These are phyloP conservation scores for Oenanthe sinensis DNA, from an alignment of 129 eudicot species.

Conservation along the genomic window DNA sequence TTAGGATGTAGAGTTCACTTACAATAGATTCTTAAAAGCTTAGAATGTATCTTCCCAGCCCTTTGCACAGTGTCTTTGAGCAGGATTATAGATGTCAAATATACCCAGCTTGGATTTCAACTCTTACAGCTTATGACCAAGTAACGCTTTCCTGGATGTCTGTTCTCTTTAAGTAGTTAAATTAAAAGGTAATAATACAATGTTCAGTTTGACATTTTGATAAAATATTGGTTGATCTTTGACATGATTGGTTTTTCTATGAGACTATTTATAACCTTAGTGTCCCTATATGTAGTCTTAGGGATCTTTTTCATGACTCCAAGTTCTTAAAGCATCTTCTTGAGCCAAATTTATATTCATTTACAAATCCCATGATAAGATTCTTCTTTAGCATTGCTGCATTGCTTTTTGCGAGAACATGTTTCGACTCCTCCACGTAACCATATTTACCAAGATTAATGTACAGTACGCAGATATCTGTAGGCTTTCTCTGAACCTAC, in stretches of 20 bases:
- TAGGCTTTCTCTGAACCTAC: background rate
- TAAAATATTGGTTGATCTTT: background rate
- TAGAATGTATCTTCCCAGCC: background rate
- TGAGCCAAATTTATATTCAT: background rate
- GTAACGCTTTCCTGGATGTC: too few species aligned
- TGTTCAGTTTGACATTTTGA: too few species aligned
- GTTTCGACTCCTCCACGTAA: background rate
- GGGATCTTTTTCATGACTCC: background rate
- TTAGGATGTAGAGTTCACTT: background rate
- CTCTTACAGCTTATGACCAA: background rate
- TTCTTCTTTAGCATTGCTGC: background rate
- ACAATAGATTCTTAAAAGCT: too few species aligned
- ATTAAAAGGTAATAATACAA: too few species aligned
- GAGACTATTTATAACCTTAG: background rate
- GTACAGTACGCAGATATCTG: background rate
- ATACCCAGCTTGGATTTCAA: background rate
- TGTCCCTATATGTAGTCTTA: background rate
- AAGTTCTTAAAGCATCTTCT: background rate
- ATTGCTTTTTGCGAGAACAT: background rate
- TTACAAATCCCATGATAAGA: background rate
- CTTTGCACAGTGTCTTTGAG: background rate
- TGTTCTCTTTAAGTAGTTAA: too few species aligned
- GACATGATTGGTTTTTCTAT: background rate
- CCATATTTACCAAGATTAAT: background rate
- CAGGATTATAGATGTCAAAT: background rate